These are phyloP conservation scores for Didymosphaeria variabile DNA, from an alignment of 2,329 filamentous ascomycete species.

Conservation along the genomic window DNA sequence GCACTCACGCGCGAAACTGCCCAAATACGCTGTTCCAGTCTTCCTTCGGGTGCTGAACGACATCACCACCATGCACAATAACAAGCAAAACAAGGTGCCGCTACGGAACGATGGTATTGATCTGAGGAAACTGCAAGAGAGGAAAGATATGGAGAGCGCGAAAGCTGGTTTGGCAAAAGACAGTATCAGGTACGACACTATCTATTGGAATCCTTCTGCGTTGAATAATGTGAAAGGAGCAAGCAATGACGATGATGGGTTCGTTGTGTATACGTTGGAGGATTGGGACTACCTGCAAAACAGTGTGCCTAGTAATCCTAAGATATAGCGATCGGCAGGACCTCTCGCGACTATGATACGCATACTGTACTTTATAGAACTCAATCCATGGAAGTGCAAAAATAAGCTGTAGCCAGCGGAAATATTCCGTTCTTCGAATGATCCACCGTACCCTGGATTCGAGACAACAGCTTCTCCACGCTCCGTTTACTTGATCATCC, in stretches of 20 bases:
- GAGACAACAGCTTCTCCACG: not conserved
- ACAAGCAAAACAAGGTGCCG: constrained; percentile 81
- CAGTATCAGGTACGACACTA: constrained; percentile 51
- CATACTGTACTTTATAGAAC: not conserved
- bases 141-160: constrained; percentile 42
- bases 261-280: constrained; percentile 65
- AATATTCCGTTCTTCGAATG: not conserved
- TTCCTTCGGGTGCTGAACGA: constrained; percentile 72
- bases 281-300: constrained; percentile 66
- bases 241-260: constrained; percentile 55
- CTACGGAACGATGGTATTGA: constrained; percentile 74
- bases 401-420: not conserved
- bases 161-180: constrained; percentile 40
- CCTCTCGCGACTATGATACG: not conserved
- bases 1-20: constrained; percentile 67
- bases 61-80: constrained; percentile 73
- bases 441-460: not conserved
- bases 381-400: not conserved
- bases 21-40: constrained; percentile 77
- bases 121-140: constrained; percentile 57
- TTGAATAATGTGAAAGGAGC: constrained; percentile 44
- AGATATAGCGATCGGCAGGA: constrained; percentile 48
- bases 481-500: not conserved
- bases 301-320: constrained; percentile 48
- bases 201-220: constrained; percentile 59